Percentiles rank a stretch among this genome's conserved stretches.
These are phyloP conservation scores for Macrophomina pseudophaseolina DNA, from an alignment of 2,329 filamentous ascomycete species.

Conservation along the genomic window DNA sequence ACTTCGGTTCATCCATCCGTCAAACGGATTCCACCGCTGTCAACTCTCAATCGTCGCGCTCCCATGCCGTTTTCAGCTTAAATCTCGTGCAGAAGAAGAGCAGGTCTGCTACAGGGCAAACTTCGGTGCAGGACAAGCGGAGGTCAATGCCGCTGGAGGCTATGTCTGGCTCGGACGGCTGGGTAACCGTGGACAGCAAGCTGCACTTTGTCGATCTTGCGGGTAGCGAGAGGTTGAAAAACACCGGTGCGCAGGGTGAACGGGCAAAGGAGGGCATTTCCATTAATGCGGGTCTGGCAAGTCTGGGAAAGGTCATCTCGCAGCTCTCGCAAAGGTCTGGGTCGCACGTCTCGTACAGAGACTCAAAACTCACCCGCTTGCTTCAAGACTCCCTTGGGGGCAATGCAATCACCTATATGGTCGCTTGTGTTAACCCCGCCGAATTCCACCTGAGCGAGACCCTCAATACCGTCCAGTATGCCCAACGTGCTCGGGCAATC, in stretches of 20 bases:
- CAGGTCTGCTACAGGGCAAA: constrained; percentile 46
- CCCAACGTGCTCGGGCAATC: constrained; percentile 91
- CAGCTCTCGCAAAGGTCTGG: constrained; percentile 90
- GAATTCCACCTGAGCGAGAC: constrained; percentile 98
- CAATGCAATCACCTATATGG: constrained; percentile 99
- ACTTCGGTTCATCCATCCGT: constrained; percentile 90
- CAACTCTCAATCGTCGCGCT: constrained; percentile 96
- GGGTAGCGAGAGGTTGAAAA: constrained; percentile 95
- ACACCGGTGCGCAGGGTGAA: constrained; percentile 93
- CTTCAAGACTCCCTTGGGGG: constrained; percentile 96
- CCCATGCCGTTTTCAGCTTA: constrained; percentile 94
- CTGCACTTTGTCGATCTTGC: constrained; percentile 98
- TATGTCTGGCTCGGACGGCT: constrained; percentile 67
- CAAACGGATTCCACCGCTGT: constrained; percentile 97
- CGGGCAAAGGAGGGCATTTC: constrained; percentile 95
- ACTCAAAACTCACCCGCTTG: constrained; percentile 93
- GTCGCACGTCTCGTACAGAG: constrained; percentile 94
- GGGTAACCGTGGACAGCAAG: constrained; percentile 94
- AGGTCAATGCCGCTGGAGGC: constrained; percentile 85
- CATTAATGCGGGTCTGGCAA: constrained; percentile 94
- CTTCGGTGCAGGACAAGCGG: constrained; percentile 75
- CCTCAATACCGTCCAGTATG: constrained; percentile 94
- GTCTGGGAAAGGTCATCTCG: constrained; percentile 96
- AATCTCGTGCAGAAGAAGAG: constrained; percentile 87
- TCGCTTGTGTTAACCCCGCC: constrained; percentile 94